Base-by-base conservation (phyloP, 306 rosid species). In the Adenanthera pavonina region DNA sequence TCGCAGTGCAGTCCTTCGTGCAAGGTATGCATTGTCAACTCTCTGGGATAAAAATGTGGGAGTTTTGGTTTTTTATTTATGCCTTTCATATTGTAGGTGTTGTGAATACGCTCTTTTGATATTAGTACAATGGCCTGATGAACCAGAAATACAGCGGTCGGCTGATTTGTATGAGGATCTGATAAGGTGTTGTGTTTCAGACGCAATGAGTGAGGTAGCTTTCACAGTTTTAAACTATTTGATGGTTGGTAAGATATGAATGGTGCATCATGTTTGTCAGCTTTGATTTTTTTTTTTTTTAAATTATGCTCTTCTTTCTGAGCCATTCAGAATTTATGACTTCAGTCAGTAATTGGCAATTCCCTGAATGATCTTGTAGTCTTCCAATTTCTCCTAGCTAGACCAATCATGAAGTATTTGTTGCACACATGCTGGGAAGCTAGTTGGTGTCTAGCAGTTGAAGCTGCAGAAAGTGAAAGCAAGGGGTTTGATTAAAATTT, bases 151-250 rank as follows among this genome's bases (percentile, higher is more conserved):
- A 85, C 98, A 91, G 34, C 90, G 99, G 75, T 88, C 91, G 1
- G 95, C 97, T 4, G 98, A 96, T 69, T 83, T 90, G 79, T 96
- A 85, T 78, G 99, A 96, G 86, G 99, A 96, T 85, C 81, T 96
- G 82, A 92, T 96, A 82, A 91, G 88, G 83, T 92, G 95, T 76
- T 96, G 99, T 84, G 99, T 94, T 81, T 94, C 95, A 36, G 99
- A 96, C 53, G 99, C 99, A 80, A 96, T 96, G 97, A 92, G 99
- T 62, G 99, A 96, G 99, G 99, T 95, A 93, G 43, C 74, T 57
- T 72, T 78, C 57, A 49, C 72, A 34, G 19, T 70, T 59, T 70
- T 51, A 43, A 82, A 72, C 77, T 61, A 82, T 51, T 36, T 60
- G 73, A 72, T 79, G 41, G 59, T 82, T 62, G 20, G 33, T 66